Base-by-base conservation (phyloP, 140 eudicot species). In the Anethum foeniculum region DNA sequence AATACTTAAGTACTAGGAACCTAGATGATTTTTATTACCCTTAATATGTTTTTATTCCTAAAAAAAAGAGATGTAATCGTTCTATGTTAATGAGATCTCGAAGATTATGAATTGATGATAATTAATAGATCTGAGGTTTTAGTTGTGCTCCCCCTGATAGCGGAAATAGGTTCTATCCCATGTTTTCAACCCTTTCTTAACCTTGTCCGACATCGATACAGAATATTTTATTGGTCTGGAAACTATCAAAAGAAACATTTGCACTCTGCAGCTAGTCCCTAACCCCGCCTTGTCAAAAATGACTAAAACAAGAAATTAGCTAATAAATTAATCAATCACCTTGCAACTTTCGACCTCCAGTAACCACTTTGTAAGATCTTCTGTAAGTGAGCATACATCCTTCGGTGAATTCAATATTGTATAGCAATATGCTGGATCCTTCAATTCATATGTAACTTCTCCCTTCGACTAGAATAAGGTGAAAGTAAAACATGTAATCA, bases 391-490 rank as follows among this genome's bases (percentile, higher is more conserved):
- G 81, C 97, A 90, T 71, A 92, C 68, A 82, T 95, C 99, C 74
- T 83, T 83, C 3, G 97, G 99, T 77, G 83, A 81, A 60, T 89
- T 82, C 81, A 85, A 51, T 34, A 95, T 80, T 65, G 48, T 84
- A 85, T 92, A 95, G 83, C 97, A 95, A 79, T 84, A 95, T 65
- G 96, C 97, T 83, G 88, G 96, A 88, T 95, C 99, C 91, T 95
- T 95, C 85, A 95, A 75, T 56, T 95, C 99, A 23, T 90, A 95
- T 67, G 93, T 90, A 64, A 92, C 83, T 86, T 95, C 99, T 58
- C 97, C 93, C 83, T 86, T 89, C 76, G 77, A 71, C 99, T 92
- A 83, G 62, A 28, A 46, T 15, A 19, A 69, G 75, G 39, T 39
- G 21, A 49, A 30, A 34, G 38, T 39, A 27, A 39, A 30, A 46